Percentiles rank a stretch among this genome's conserved stretches.
Conservation (phyloP, 2,329 filamentous ascomycete genomes). For the Alternaria sp. region DNA sequence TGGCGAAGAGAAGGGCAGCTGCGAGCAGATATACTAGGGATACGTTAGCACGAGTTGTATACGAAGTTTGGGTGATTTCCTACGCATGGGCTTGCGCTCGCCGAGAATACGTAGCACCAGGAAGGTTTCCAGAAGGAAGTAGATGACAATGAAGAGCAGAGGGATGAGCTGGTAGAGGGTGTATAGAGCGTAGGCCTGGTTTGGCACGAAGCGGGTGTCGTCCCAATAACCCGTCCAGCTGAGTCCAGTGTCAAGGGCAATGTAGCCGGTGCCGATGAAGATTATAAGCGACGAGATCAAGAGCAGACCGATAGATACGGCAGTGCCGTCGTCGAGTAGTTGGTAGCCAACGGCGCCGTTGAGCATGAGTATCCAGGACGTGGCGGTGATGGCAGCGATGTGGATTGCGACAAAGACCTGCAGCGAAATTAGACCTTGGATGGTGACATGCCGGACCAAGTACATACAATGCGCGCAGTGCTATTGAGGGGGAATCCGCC, state of each 20-base stretch:
- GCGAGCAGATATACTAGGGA: slow-evolving; percentile 73
- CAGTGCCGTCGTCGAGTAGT: slow-evolving; percentile 89
- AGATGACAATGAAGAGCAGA: slow-evolving; percentile 86
- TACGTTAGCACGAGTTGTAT: slow-evolving; percentile 24
- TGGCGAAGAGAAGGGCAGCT: slow-evolving; percentile 82
- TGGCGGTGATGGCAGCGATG: slow-evolving; percentile 86
- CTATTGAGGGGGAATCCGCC: slow-evolving; percentile 82
- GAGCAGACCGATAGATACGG: slow-evolving; percentile 80
- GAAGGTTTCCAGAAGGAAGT: slow-evolving; percentile 81
- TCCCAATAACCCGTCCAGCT: slow-evolving; percentile 83
- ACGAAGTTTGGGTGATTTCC: slow-evolving; percentile 40
- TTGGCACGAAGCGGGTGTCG: slow-evolving; percentile 57
- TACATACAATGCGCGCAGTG: slow-evolving; percentile 74
- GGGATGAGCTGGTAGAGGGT: slow-evolving; percentile 92
- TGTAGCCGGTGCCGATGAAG: slow-evolving; percentile 92
- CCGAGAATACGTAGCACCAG: slow-evolving; percentile 87
- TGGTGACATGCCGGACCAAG: neutral
- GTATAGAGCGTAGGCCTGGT: slow-evolving; percentile 84
- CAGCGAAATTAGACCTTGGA: neutral
- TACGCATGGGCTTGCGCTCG: slow-evolving; percentile 88
- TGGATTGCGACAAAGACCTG: slow-evolving; percentile 90
- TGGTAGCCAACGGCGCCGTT: slow-evolving; percentile 95
- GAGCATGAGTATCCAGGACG: slow-evolving; percentile 88
- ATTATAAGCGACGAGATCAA: slow-evolving; percentile 73
- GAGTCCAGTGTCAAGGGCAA: slow-evolving; percentile 91